Conservation (phyloP, 805 yeast genomes). For the Saccharomycopsis vini region DNA sequence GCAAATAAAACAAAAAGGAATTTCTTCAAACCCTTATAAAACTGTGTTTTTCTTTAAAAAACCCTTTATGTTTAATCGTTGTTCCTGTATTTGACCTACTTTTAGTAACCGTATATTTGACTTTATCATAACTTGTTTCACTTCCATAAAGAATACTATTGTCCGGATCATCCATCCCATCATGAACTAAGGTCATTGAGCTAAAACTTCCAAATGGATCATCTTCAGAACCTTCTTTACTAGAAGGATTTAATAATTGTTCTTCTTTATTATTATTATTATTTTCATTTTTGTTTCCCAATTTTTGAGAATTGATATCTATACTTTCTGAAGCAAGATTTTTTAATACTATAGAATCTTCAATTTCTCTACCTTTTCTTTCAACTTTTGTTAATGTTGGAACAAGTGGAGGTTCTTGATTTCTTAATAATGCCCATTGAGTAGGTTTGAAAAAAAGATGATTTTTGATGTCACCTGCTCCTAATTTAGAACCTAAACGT, state of each 20-base stretch:
- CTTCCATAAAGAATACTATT: conserved; percentile 40
- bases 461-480: conserved; percentile 89
- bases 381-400: conserved; percentile 57
- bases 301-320: conserved; percentile 8
- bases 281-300: conserved; percentile 11
- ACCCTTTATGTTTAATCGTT: conserved; percentile 7
- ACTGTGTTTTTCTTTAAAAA: conserved; percentile 17
- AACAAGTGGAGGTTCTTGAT: conserved; percentile 91
- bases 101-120: conserved; percentile 45
- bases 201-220: conserved; percentile 84
- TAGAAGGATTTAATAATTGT: conserved; percentile 6
- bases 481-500: conserved; percentile 83
- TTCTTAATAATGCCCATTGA: conserved; percentile 92
- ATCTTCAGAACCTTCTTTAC: conserved; percentile 18
- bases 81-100: conserved; percentile 13
- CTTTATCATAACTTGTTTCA: conserved; percentile 40
- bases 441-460: conserved; percentile 87
- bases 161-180: conserved; percentile 37
- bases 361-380: conserved; percentile 22
- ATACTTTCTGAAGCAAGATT: conserved; percentile 1
- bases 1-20: not conserved
- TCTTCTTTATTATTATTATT: not conserved
- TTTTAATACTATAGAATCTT: too few species aligned
- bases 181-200: conserved; percentile 78
- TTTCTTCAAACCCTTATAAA: conserved; percentile 5